Conservation (phyloP, 163 green algal genomes). For the Scenedesmus sp. region DNA sequence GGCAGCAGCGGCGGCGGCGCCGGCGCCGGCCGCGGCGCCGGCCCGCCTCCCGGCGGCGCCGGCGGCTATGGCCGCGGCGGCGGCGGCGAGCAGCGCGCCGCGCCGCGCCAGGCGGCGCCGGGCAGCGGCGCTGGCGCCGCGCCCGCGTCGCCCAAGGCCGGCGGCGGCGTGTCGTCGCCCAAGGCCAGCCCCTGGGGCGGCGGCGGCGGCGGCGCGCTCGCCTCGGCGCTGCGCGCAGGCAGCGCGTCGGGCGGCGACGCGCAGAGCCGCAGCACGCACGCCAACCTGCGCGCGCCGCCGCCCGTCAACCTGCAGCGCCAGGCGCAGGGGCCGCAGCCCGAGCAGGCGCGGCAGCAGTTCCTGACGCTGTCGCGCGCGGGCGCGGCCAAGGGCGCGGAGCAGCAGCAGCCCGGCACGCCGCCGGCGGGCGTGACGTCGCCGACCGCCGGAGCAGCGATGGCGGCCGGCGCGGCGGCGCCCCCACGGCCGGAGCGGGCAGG, state of each 20-base stretch:
- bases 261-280: conserved; percentile 23
- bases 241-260: background rate
- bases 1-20: background rate
- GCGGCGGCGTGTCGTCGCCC: background rate
- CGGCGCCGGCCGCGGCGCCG: background rate
- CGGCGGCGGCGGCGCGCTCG: too few relatives aligned
- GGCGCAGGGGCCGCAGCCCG: conserved; percentile 6
- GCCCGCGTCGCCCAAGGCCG: background rate
- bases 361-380: background rate
- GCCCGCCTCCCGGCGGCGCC: too few relatives aligned
- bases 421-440: too few relatives aligned
- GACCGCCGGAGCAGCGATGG: too few relatives aligned
- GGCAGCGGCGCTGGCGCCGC: too few relatives aligned
- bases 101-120: too few relatives aligned
- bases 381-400: background rate
- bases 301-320: conserved; percentile 32
- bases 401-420: conserved; percentile 31
- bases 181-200: background rate
- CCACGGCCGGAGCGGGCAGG: background rate
- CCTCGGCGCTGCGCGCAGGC: background rate
- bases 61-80: too few relatives aligned
- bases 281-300: background rate
- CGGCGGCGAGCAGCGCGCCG: too few relatives aligned
- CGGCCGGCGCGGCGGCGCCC: too few relatives aligned
- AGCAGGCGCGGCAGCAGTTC: conserved; percentile 35